Percentiles rank a stretch among this genome's conserved stretches.
Evolutionary conservation across 2,329 filamentous ascomycete genomes (phyloP).

Genomic region (Penicillium glabrum): DNA sequence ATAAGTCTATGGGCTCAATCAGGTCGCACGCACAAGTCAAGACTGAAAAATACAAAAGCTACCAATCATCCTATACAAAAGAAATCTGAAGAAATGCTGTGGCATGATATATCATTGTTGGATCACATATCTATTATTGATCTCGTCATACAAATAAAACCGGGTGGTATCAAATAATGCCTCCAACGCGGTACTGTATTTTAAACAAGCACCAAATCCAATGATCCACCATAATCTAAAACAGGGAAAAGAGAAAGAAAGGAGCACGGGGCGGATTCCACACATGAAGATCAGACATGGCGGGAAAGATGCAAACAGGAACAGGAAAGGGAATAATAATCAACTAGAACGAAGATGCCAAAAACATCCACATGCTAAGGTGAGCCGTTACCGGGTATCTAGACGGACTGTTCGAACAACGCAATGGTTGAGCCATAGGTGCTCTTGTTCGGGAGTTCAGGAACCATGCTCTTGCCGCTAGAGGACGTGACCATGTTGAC

Average conservation of each 20-base stretch:
- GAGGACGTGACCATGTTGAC: constrained; percentile 67
- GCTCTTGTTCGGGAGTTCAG: constrained; percentile 40
- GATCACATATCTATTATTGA: constrained; percentile 16
- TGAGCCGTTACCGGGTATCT: neutral
- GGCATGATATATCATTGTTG: neutral
- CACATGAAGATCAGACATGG: neutral
- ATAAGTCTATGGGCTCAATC: no score
- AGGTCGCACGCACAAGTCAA: no score
- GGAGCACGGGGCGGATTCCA: neutral
- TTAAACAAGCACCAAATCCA: neutral
- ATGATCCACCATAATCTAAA: neutral
- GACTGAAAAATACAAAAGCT: no score
- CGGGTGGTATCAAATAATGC: constrained; percentile 9
- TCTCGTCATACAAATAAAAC: constrained; percentile 1
- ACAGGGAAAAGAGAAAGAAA: neutral
- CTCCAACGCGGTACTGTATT: neutral
- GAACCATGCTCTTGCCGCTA: constrained; percentile 35
- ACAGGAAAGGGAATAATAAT: neutral
- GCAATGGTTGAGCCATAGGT: constrained; percentile 48
- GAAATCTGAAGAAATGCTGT: neutral
- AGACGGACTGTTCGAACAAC: constrained; percentile 38
- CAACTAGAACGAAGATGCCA: neutral
- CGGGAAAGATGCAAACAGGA: neutral
- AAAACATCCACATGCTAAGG: neutral
- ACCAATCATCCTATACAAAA: no score